Conservation (phyloP, 495 filamentous ascomycete species). For the Sabuloglossum arenarium region DNA sequence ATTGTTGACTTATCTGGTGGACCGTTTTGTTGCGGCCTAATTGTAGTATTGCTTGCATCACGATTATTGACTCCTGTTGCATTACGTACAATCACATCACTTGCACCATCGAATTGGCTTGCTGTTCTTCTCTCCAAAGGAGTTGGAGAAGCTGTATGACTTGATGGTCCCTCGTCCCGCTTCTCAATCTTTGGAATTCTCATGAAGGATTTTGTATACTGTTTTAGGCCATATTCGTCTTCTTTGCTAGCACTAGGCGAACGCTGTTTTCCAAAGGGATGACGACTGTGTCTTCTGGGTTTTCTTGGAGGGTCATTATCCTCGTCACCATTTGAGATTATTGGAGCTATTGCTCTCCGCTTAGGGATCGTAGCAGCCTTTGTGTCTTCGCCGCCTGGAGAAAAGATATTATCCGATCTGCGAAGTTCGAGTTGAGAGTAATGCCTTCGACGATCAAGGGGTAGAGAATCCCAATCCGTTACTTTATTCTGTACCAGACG, state of each 20-base stretch:
- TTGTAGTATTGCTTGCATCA: background rate
- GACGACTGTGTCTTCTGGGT: background rate
- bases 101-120: background rate
- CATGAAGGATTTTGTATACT: too few relatives aligned
- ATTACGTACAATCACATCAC: background rate
- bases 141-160: background rate
- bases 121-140: background rate
- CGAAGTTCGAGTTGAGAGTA: background rate
- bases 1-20: background rate
- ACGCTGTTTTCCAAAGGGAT: background rate
- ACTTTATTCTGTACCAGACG: background rate
- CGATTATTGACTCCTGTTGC: background rate
- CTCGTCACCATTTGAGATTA: background rate
- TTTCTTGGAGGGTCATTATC: background rate
- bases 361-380: background rate
- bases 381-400: background rate
- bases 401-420: background rate
- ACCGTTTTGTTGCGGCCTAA: background rate
- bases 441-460: background rate
- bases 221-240: background rate
- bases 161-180: background rate
- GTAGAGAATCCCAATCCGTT: background rate
- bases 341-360: background rate
- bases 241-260: background rate
- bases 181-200: background rate